These are phyloP conservation scores for Musa itinerans DNA, from an alignment of 176 grass and related monocot genomes.

Conservation along the genomic window DNA sequence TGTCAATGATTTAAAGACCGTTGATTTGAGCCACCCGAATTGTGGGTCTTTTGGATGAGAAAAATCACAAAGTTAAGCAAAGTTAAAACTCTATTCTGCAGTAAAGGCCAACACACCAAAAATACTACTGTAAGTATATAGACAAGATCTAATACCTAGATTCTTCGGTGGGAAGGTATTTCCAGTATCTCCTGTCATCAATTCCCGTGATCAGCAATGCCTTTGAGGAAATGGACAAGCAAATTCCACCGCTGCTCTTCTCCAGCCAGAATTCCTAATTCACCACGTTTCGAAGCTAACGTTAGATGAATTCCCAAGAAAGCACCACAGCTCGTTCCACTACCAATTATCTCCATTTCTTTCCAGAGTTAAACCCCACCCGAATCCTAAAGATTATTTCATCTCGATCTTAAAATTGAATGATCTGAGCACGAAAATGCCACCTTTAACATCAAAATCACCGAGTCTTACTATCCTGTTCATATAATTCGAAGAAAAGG, in stretches of 20 bases:
- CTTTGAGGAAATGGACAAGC: slow-evolving; percentile 8
- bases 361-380: too few relatives aligned
- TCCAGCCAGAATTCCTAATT: slow-evolving; percentile 11
- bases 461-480: background rate
- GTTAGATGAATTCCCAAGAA: background rate
- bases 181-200: slow-evolving; percentile 6
- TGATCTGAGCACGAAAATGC: too few relatives aligned
- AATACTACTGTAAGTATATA: background rate
- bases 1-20: too few relatives aligned
- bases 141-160: slow-evolving; percentile 1
- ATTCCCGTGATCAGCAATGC: slow-evolving; percentile 7
- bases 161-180: background rate
- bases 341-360: background rate
- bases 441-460: background rate
- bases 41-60: too few relatives aligned
- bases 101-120: background rate
- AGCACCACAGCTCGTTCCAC: background rate
- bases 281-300: background rate
- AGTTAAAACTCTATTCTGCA: background rate
- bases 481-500: background rate
- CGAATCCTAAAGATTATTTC: too few relatives aligned
- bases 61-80: too few relatives aligned
- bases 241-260: background rate
- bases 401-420: too few relatives aligned
- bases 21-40: too few relatives aligned